Conservation (phyloP, 768 basidiomycete genomes). For the Lactifluus pinguis region DNA sequence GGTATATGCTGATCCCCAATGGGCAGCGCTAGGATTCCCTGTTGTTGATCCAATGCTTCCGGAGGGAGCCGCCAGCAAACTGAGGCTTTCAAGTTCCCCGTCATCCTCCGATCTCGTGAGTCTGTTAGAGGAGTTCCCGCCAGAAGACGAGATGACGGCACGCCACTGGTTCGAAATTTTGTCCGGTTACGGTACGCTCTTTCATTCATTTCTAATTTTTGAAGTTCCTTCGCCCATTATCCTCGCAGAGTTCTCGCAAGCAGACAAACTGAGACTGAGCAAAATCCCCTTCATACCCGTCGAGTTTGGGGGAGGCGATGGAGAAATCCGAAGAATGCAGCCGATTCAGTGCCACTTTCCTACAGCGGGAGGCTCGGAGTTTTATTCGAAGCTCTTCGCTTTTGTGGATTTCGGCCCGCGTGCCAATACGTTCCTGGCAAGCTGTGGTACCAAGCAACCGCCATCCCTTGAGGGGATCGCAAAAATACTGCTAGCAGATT, state of each 20-base stretch:
- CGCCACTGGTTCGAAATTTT: constrained; percentile 60
- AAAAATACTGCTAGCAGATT: too few species aligned
- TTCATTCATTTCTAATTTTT: background rate
- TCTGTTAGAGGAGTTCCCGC: constrained; percentile 49
- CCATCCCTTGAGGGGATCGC: too few species aligned
- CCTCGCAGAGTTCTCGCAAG: constrained; percentile 44
- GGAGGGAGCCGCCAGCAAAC: constrained; percentile 46
- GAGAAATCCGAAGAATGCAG: constrained; percentile 25
- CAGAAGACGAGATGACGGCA: constrained; percentile 45
- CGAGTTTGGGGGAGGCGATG: constrained; percentile 25
- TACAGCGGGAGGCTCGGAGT: constrained; percentile 39
- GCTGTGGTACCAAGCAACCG: constrained; percentile 45
- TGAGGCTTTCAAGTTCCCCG: constrained; percentile 66
- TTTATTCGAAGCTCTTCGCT: constrained; percentile 75
- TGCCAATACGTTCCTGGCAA: constrained; percentile 77
- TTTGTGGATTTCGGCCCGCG: constrained; percentile 82
- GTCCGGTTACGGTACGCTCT: constrained; percentile 46
- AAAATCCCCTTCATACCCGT: constrained; percentile 60
- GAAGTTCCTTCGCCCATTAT: background rate
- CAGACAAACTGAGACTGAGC: constrained; percentile 52
- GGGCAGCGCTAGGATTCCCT: constrained; percentile 69
- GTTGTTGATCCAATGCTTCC: constrained; percentile 48
- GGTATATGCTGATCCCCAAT: constrained; percentile 64
- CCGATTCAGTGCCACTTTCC: constrained; percentile 68
- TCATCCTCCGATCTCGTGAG: constrained; percentile 49